Conservation (phyloP, 2,329 filamentous ascomycete species). For the Byssoonygena ceratinophila region DNA sequence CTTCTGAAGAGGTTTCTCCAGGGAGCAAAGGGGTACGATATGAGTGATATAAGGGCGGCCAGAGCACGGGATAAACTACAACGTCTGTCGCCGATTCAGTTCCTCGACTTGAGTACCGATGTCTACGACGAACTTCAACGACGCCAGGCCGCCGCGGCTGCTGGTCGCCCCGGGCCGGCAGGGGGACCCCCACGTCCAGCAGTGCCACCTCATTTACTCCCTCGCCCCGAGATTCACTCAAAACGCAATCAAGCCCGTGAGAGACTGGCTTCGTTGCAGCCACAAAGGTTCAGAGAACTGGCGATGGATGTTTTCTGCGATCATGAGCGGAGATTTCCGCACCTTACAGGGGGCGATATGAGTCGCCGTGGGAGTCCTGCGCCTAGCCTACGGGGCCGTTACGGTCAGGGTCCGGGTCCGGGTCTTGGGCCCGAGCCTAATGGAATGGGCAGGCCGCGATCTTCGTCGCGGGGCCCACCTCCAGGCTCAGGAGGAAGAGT, state of each 20-base stretch:
- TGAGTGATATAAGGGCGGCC: slow-evolving; percentile 64
- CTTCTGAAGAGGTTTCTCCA: slow-evolving; percentile 67
- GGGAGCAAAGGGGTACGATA: slow-evolving; percentile 60
- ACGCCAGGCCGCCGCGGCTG: slow-evolving; percentile 55
- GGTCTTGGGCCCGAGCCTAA: slow-evolving; percentile 23
- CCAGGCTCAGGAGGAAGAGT: slow-evolving; percentile 26
- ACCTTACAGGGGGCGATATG: slow-evolving; percentile 61
- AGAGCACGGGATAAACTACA: slow-evolving; percentile 90
- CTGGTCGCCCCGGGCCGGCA: slow-evolving; percentile 27
- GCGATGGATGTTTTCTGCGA: slow-evolving; percentile 96
- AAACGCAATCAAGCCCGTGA: slow-evolving; percentile 97
- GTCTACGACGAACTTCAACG: slow-evolving; percentile 91
- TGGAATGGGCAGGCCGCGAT: slow-evolving; percentile 24
- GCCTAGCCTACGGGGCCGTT: slow-evolving; percentile 45
- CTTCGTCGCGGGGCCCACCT: slow-evolving; percentile 35
- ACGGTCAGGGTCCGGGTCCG: slow-evolving; percentile 31
- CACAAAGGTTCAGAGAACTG: slow-evolving; percentile 77
- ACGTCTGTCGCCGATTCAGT: slow-evolving; percentile 79
- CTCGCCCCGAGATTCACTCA: slow-evolving; percentile 84
- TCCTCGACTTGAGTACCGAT: slow-evolving; percentile 94
- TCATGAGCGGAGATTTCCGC: slow-evolving; percentile 77
- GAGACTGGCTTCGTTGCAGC: slow-evolving; percentile 80
- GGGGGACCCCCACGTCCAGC: slow-evolving; percentile 27
- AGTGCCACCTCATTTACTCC: slow-evolving; percentile 61
- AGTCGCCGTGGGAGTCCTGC: slow-evolving; percentile 60